phyloP scores from a whole-genome alignment of 371 early-diverging fungal species.

The Mortierella sp. region DNA sequence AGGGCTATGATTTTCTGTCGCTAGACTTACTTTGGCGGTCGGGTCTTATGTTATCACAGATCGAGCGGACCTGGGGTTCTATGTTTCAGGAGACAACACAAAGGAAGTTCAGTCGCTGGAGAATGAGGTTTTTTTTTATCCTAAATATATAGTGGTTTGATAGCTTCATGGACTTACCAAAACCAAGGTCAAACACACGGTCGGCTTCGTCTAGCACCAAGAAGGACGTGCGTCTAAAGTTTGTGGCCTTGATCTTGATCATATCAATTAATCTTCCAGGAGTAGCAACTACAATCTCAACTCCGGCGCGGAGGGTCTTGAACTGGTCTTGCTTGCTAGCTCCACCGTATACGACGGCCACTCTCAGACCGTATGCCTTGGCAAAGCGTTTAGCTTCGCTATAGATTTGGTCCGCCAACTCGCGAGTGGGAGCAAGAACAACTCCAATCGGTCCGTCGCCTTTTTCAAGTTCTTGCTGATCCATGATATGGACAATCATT shows the following conservation, averaged over 20 bases:
- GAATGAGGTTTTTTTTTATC: neutral
- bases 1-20: neutral
- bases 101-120: neutral
- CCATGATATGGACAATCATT: conserved; percentile 91
- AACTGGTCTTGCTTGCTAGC: conserved; percentile 92
- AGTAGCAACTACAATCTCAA: conserved; percentile 93
- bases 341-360: conserved; percentile 92
- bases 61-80: conserved; percentile 96
- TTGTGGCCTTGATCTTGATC: conserved; percentile 90
- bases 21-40: conserved; percentile 76
- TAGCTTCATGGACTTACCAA: conserved; percentile 72
- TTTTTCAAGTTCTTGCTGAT: conserved; percentile 76
- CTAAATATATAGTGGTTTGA: too few relatives aligned
- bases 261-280: conserved; percentile 98
- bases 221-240: conserved; percentile 90
- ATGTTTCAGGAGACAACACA: conserved; percentile 2
- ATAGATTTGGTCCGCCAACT: conserved; percentile 92
- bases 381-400: conserved; percentile 85
- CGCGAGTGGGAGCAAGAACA: conserved; percentile 89
- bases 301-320: conserved; percentile 83
- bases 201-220: conserved; percentile 97
- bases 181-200: conserved; percentile 97
- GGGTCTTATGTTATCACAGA: conserved; percentile 90
- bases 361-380: conserved; percentile 76
- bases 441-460: conserved; percentile 82